phyloP scores from a whole-genome alignment of 2,329 filamentous ascomycete genomes.

The Ascochyta rabiei region DNA sequence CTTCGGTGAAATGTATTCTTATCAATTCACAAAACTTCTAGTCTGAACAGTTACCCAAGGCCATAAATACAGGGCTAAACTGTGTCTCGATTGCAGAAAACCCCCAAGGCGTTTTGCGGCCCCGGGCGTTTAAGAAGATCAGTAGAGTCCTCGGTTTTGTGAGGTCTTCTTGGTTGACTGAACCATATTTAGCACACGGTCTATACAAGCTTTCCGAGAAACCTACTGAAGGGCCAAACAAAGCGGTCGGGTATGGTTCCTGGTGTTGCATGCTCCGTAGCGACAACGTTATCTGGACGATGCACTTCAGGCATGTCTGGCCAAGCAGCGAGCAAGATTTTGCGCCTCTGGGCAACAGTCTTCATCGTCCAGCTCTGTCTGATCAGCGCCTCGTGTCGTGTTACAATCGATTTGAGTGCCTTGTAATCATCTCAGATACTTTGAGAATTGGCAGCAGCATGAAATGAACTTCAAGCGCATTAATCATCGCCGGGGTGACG shows the following conservation, averaged over 20 bases:
- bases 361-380: constrained; percentile 8
- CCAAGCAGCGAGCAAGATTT: constrained; percentile 5
- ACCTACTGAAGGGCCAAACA: too few relatives aligned
- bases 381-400: constrained; percentile 4
- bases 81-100: constrained; percentile 2
- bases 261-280: too few relatives aligned
- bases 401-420: background rate
- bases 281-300: background rate
- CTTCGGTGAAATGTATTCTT: background rate
- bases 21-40: background rate
- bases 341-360: background rate
- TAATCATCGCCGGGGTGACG: background rate
- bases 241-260: too few relatives aligned
- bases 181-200: background rate
- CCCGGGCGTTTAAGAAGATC: constrained; percentile 8
- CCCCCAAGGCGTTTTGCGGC: constrained; percentile 1
- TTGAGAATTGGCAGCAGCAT: background rate
- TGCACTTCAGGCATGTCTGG: constrained; percentile 1
- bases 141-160: constrained; percentile 2
- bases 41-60: background rate
- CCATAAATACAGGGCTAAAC: background rate
- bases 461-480: background rate
- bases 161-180: constrained; percentile 18
- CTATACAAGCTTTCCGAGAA: too few relatives aligned
- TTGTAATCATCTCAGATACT: constrained; percentile 1